Base-by-base conservation (phyloP, 2,329 filamentous ascomycete genomes). In the Trichoderma sp. region DNA sequence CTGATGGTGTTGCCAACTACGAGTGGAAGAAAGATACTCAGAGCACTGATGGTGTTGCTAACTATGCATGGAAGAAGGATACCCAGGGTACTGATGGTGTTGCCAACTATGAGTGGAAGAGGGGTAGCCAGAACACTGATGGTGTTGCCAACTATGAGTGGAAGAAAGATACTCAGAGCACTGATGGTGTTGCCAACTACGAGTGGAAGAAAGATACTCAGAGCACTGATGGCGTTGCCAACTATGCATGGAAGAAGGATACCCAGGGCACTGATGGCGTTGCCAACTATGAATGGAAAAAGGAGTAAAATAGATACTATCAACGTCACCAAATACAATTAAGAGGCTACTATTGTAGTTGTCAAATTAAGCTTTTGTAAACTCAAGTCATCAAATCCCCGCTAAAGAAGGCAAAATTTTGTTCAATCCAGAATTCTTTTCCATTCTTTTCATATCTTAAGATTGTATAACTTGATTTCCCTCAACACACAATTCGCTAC, bases 321-420 rank as follows among this genome's bases (percentile, higher is more conserved):
- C 39, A 43, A n/a, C 39, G 17, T n/a, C 2, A n/a, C 3, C 15
- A n/a, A 43, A 17, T 9, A 43, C 15, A 43, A n/a, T n/a, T n/a
- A 17, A n/a, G 0, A 43, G 39, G 66, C 36, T 32, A 57, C 66
- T n/a, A 36, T 36, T 36, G 3, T 36, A 68, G 23, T 26, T 61
- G 26, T 7, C 9, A 68, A n/a, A 50, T 20, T 20, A n/a, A 50
- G 9, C n/a, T 20, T 11, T 8, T 50, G n/a, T 50, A 20, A 20
- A 50, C n/a, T 68, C 55, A 57, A 68, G 92, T 58, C 9, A n/a
- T 30, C 93, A 75, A 82, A 90, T 9, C 90, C 93, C 76, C n/a
- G n/a, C 9, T 20, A 50, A 50, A 58, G 39, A 30, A 4, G 28
- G 55, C 6, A 32, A n/a, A 58, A 12, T 7, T 8, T 97, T 78